Evolutionary conservation across 495 filamentous ascomycete genomes (phyloP).

Genomic region (Ascobolus immersus): DNA sequence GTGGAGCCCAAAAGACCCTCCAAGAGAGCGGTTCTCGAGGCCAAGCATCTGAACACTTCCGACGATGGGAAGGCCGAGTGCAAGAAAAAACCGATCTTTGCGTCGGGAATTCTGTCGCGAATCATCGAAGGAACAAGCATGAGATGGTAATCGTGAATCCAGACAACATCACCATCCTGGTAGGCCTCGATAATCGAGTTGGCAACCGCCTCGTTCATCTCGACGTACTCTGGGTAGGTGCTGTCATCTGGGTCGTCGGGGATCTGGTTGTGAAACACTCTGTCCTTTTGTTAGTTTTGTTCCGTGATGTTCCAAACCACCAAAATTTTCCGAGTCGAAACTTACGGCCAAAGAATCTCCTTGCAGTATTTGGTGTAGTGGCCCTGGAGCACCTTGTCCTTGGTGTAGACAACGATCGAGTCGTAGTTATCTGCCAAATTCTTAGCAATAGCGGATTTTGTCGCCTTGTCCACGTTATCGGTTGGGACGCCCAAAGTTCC

Average conservation of each 20-base stretch:
- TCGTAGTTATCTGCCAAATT: slow-evolving; percentile 52
- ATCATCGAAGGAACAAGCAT: slow-evolving; percentile 81
- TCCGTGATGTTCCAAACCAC: slow-evolving; percentile 17
- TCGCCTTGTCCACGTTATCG: slow-evolving; percentile 43
- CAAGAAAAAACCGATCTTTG: slow-evolving; percentile 82
- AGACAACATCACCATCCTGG: slow-evolving; percentile 73
- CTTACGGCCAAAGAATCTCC: slow-evolving; percentile 41
- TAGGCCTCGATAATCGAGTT: slow-evolving; percentile 70
- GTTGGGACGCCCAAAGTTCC: slow-evolving; percentile 82
- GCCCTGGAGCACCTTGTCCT: slow-evolving; percentile 69
- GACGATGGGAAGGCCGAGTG: slow-evolving; percentile 89
- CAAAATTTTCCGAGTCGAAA: too few species aligned
- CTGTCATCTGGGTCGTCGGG: slow-evolving; percentile 91
- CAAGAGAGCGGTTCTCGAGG: slow-evolving; percentile 56
- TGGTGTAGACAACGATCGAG: slow-evolving; percentile 56
- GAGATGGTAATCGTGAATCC: slow-evolving; percentile 88
- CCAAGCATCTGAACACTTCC: slow-evolving; percentile 75
- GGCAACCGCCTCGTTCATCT: slow-evolving; percentile 71
- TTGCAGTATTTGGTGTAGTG: slow-evolving; percentile 90
- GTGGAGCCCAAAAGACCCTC: slow-evolving; percentile 81
- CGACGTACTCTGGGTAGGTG: slow-evolving; percentile 43
- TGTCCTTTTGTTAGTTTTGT: neutral
- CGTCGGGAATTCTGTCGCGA: slow-evolving; percentile 60
- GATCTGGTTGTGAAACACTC: slow-evolving; percentile 83
- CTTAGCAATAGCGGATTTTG: slow-evolving; percentile 55